Percentiles rank a stretch among this genome's conserved stretches.
phyloP scores from a whole-genome alignment of 805 yeast genomes.

The Ogataea pini region DNA sequence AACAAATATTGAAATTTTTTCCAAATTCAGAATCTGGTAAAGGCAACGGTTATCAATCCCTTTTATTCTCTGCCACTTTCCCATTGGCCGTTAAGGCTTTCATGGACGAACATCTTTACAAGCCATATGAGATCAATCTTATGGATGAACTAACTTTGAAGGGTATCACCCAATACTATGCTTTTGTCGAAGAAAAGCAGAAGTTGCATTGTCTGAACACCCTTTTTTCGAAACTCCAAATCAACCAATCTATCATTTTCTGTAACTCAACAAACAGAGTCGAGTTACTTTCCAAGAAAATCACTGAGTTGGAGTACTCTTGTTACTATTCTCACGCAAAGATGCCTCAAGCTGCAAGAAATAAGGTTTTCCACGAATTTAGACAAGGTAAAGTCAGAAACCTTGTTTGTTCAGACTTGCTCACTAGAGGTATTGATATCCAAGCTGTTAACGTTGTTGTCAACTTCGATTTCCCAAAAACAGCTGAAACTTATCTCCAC shows the following conservation, averaged over 20 bases:
- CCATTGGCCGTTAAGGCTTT: slow-evolving; percentile 91
- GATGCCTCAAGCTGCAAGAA: slow-evolving; percentile 97
- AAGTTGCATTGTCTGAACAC: slow-evolving; percentile 96
- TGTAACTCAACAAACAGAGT: slow-evolving; percentile 97
- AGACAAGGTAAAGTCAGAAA: slow-evolving; percentile 98
- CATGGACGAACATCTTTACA: slow-evolving; percentile 85
- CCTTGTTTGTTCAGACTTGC: slow-evolving; percentile 91
- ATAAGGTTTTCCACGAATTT: slow-evolving; percentile 97
- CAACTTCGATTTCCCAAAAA: slow-evolving; percentile 97
- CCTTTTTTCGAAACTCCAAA: slow-evolving; percentile 87
- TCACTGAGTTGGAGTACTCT: slow-evolving; percentile 94
- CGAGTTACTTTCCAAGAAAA: slow-evolving; percentile 91
- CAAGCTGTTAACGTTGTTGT: slow-evolving; percentile 98
- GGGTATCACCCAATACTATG: slow-evolving; percentile 96
- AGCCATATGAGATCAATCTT: slow-evolving; percentile 92
- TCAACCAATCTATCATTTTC: slow-evolving; percentile 94
- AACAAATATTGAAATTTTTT: slow-evolving; percentile 79
- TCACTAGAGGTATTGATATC: slow-evolving; percentile 98
- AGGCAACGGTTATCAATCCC: slow-evolving; percentile 66
- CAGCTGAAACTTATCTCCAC: slow-evolving; percentile 95
- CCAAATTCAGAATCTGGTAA: slow-evolving; percentile 47
- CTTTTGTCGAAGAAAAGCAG: slow-evolving; percentile 97
- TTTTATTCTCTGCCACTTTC: slow-evolving; percentile 93
- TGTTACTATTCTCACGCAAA: slow-evolving; percentile 96
- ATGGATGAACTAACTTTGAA: slow-evolving; percentile 97